phyloP scores from a whole-genome alignment of 164 flowering plant species.

The Piper longum region DNA sequence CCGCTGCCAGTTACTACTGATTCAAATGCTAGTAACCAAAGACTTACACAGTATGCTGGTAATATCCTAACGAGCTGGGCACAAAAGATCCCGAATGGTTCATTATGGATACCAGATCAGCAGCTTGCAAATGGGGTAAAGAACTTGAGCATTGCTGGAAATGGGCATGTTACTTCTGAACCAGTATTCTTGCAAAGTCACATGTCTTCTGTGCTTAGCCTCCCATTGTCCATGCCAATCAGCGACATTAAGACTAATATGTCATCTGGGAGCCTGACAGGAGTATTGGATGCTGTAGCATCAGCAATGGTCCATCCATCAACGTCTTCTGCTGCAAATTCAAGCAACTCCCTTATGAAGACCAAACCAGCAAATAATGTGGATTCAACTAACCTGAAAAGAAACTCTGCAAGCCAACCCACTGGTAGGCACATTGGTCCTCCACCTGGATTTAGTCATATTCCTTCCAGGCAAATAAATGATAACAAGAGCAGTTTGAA shows the following conservation, averaged over 20 bases:
- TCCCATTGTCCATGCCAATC: constrained; percentile 27
- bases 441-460: constrained; percentile 72
- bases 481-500: constrained; percentile 17
- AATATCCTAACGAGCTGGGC: constrained; percentile 21
- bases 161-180: constrained; percentile 22
- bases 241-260: constrained; percentile 12
- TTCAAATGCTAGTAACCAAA: constrained; percentile 13
- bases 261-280: constrained; percentile 13
- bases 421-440: constrained; percentile 58
- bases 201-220: constrained; percentile 17
- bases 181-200: constrained; percentile 21
- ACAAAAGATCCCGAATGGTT: constrained; percentile 21
- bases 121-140: constrained; percentile 33
- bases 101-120: constrained; percentile 42
- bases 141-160: constrained; percentile 35
- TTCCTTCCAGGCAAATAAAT: constrained; percentile 32
- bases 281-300: constrained; percentile 23
- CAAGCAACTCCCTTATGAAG: not conserved
- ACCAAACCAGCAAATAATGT: not conserved
- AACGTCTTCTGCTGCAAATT: constrained; percentile 23
- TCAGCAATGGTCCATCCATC: constrained; percentile 35
- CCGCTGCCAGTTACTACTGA: constrained; percentile 13
- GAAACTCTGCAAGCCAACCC: constrained; percentile 71
- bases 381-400: constrained; percentile 18
- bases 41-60: constrained; percentile 20